Evolutionary conservation across 2,329 filamentous ascomycete species (phyloP).

Genomic region (Penicillium sp.): DNA sequence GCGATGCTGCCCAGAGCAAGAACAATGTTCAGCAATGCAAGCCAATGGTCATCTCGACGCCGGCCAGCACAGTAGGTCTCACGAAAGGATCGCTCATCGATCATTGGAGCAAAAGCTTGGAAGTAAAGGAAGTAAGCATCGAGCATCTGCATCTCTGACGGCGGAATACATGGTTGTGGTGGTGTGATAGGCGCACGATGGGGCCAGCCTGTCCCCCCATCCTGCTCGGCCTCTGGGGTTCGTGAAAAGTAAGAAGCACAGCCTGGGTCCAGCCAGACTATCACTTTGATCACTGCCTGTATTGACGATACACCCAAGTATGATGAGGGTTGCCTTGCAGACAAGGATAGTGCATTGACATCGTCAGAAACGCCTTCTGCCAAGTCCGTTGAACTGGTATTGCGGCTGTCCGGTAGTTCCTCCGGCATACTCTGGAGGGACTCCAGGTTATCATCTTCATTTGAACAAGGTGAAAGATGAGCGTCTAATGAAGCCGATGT

Average conservation of each 20-base stretch:
- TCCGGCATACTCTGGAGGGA: constrained; percentile 73
- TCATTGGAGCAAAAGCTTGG: constrained; percentile 71
- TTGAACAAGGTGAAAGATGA: constrained; percentile 41
- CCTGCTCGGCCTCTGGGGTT: constrained; percentile 29
- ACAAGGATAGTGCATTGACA: constrained; percentile 66
- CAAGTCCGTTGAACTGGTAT: constrained; percentile 55
- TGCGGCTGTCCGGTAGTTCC: constrained; percentile 49
- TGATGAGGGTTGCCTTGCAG: constrained; percentile 62
- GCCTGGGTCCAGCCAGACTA: constrained; percentile 58
- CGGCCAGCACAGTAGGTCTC: constrained; percentile 64
- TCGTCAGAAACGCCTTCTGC: constrained; percentile 69
- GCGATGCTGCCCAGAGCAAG: constrained; percentile 74
- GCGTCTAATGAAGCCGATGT: constrained; percentile 50
- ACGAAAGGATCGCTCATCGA: constrained; percentile 71
- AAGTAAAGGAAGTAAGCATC: constrained; percentile 76
- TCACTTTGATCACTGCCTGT: constrained; percentile 72
- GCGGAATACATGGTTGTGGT: constrained; percentile 57
- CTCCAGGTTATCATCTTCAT: constrained; percentile 57
- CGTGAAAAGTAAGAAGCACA: constrained; percentile 51
- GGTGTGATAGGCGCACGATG: constrained; percentile 43
- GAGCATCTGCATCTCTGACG: constrained; percentile 67
- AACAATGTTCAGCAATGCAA: constrained; percentile 73
- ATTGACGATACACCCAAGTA: constrained; percentile 76
- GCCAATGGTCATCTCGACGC: constrained; percentile 68
- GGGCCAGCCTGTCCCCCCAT: constrained; percentile 23